These are phyloP conservation scores for Ophiocordyceps camponoti-saundersi DNA, from an alignment of 2,329 filamentous ascomycete genomes.

Conservation along the genomic window DNA sequence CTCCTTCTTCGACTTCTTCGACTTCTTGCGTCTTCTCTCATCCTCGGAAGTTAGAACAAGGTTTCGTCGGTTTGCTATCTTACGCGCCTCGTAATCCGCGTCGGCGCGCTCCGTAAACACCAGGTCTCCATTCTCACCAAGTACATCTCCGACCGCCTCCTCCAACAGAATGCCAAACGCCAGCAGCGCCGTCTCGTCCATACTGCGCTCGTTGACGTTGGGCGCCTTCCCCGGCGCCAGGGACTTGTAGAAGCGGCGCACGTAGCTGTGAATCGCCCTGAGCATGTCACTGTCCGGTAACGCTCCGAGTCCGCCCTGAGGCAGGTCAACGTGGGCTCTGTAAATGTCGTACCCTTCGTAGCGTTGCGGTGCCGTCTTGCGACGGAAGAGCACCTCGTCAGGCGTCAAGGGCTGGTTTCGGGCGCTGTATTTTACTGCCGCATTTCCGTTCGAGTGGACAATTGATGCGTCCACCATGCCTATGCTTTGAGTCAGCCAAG, in stretches of 20 bases:
- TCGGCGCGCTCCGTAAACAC: constrained; percentile 48
- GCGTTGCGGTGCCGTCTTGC: constrained; percentile 44
- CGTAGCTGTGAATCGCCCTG: constrained; percentile 50
- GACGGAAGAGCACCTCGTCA: constrained; percentile 55
- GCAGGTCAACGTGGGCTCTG: constrained; percentile 42
- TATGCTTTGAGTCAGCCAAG: background rate
- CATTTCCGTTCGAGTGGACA: constrained; percentile 9
- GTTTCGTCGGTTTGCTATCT: constrained; percentile 1
- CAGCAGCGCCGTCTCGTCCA: constrained; percentile 65
- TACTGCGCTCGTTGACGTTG: constrained; percentile 36
- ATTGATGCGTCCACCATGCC: background rate
- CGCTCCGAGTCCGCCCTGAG: constrained; percentile 22
- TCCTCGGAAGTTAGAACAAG: no score
- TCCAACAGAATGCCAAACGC: constrained; percentile 62
- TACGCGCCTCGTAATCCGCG: constrained; percentile 7
- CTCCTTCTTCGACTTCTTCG: background rate
- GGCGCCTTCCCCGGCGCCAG: constrained; percentile 8
- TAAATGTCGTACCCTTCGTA: constrained; percentile 61
- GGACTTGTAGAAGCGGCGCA: constrained; percentile 46
- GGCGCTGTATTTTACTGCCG: no score
- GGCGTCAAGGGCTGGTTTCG: constrained; percentile 12
- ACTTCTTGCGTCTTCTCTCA: background rate
- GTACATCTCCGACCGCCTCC: constrained; percentile 42
- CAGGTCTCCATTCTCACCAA: constrained; percentile 51
- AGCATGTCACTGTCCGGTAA: constrained; percentile 55